Evolutionary conservation across 202 grass and related monocot genomes (phyloP), one percentile per base, ranked within the genome.

Genomic region (Carex arenaria): DNA sequence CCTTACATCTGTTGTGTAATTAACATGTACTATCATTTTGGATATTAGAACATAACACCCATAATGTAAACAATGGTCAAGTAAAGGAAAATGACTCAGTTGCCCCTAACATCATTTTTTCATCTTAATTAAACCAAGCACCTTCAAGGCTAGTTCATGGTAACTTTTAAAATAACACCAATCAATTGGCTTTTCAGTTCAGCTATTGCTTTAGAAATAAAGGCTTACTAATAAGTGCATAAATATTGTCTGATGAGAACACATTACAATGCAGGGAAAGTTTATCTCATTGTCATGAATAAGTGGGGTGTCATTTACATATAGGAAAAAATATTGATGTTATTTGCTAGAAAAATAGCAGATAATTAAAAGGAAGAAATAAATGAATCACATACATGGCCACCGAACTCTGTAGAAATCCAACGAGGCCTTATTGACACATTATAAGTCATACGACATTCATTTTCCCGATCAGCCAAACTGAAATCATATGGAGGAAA

Each of bases 321-420:
- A 34, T 10, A 36, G 7, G 49, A 59, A 56, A 74, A 28, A 34
- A n/a, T 2, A 5, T n/a, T 57, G 51, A 57, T 4, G 52, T 77
- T n/a, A 57, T 10, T 57, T 59, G 15, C 14, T 26, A 77, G 14
- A 77, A 18, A 77, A 77, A 59, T 3, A 57, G 23, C 26, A 77
- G 59, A 77, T n/a, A 56, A 31, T 31, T 67, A 64, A 56, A 73
- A 64, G 56, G 14, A 32, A 30, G 31, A 23, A 80, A 59, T 31
- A 57, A 23, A 64, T 31, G 61, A 66, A 81, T 54, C 49, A 91
- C 92, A 89, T 86, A 98, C 92, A 91, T 98, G 95, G 67, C 95
- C 95, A 78, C 92, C 95, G 75, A 98, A 98, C 69, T 98, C 87
- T 28, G 90, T 98, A 42, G 84, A 90, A 51, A 98, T 89, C 95